These are phyloP conservation scores for Ilex aquifolium DNA, from an alignment of 257 asterid species.

Conservation along the genomic window DNA sequence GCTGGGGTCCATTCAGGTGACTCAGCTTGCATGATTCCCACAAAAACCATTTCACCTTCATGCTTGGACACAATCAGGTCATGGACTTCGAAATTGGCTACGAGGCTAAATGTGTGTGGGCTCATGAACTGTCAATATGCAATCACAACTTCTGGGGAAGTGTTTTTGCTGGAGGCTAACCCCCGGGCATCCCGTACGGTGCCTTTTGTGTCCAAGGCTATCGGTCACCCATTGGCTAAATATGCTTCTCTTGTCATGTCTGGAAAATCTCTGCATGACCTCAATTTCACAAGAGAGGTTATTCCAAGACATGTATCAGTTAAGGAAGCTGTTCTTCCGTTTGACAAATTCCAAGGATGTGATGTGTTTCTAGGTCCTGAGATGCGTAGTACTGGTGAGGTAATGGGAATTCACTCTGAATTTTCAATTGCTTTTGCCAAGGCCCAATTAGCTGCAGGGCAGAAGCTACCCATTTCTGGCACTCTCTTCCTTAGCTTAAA, in stretches of 20 bases:
- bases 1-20: slow-evolving; percentile 98
- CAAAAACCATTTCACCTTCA: slow-evolving; percentile 59
- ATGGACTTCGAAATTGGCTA: slow-evolving; percentile 86
- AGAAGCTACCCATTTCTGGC: slow-evolving; percentile 75
- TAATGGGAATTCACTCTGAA: slow-evolving; percentile 75
- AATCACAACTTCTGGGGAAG: slow-evolving; percentile 73
- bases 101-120: slow-evolving; percentile 73
- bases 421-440: slow-evolving; percentile 81
- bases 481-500: slow-evolving; percentile 81
- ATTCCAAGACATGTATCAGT: slow-evolving; percentile 82
- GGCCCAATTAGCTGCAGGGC: slow-evolving; percentile 95
- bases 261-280: slow-evolving; percentile 68
- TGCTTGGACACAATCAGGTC: slow-evolving; percentile 73
- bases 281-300: slow-evolving; percentile 71
- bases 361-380: slow-evolving; percentile 94
- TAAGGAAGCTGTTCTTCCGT: slow-evolving; percentile 94
- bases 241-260: slow-evolving; percentile 97
- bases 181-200: slow-evolving; percentile 97
- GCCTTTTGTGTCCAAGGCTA: slow-evolving; percentile 95
- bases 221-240: slow-evolving; percentile 92
- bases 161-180: slow-evolving; percentile 89
- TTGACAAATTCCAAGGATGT: slow-evolving; percentile 93
- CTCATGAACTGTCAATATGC: slow-evolving; percentile 97
- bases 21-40: slow-evolving; percentile 96
- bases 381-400: slow-evolving; percentile 99